Conservation (phyloP, 306 rosid species). For the Cajanus cajan region DNA sequence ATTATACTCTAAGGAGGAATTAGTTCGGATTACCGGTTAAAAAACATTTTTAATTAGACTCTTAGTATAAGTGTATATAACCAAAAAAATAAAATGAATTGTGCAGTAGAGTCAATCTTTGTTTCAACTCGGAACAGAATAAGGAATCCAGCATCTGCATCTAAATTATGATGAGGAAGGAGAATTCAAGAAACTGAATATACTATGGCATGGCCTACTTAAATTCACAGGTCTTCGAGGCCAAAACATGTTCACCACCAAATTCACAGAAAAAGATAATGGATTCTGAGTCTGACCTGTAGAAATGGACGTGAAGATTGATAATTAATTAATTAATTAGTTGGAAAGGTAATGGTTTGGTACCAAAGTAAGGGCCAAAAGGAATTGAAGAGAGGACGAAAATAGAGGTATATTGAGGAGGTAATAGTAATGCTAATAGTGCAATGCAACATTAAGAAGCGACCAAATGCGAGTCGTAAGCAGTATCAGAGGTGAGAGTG, state of each 20-base stretch:
- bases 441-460: not conserved
- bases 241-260: not conserved
- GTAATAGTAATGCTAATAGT: not conserved
- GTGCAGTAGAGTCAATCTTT: not conserved
- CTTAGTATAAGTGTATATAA: too few relatives aligned
- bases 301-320: not conserved
- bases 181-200: not conserved
- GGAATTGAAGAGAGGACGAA: not conserved
- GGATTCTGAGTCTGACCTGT: not conserved
- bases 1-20: not conserved
- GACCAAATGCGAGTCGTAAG: not conserved
- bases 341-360: not conserved
- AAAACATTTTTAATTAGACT: too few relatives aligned
- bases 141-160: not conserved
- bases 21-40: too few relatives aligned
- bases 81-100: not conserved
- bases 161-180: not conserved
- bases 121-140: not conserved
- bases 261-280: not conserved
- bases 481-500: conserved; percentile 1
- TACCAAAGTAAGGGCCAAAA: not conserved
- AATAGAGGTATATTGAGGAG: not conserved
- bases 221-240: not conserved
- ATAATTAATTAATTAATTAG: not conserved
- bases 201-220: not conserved